These are phyloP conservation scores for Rhododendron ovatum DNA, from an alignment of 148 eudicot genomes.

Conservation along the genomic window DNA sequence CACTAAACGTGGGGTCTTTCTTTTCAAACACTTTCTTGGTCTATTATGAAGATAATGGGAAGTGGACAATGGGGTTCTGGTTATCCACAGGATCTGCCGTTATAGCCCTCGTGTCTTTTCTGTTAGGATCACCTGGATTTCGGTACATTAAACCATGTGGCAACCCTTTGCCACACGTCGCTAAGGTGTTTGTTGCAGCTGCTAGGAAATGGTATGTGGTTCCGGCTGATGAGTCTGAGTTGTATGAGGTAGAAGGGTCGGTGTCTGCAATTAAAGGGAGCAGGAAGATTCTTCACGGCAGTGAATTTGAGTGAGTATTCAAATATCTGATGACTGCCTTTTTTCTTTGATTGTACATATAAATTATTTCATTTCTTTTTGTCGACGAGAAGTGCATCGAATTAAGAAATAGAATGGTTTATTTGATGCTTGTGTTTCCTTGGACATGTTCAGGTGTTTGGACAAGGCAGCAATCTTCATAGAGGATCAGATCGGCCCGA, in stretches of 20 bases:
- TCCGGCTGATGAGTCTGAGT: slow-evolving; percentile 20
- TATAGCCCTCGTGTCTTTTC: slow-evolving; percentile 40
- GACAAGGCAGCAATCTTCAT: slow-evolving; percentile 86
- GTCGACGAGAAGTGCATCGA: neutral
- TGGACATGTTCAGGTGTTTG: slow-evolving; percentile 35
- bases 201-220: slow-evolving; percentile 38
- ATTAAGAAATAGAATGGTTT: neutral
- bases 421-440: neutral
- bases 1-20: slow-evolving; percentile 76
- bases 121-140: slow-evolving; percentile 47
- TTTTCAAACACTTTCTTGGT: slow-evolving; percentile 87
- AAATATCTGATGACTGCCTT: neutral
- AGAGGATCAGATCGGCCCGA: slow-evolving; percentile 26
- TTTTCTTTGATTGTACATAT: neutral
- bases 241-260: slow-evolving; percentile 66
- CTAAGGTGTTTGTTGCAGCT: slow-evolving; percentile 76
- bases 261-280: slow-evolving; percentile 92
- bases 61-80: slow-evolving; percentile 81
- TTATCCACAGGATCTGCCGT: slow-evolving; percentile 51
- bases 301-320: slow-evolving; percentile 38
- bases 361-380: neutral
- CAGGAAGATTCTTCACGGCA: slow-evolving; percentile 68
- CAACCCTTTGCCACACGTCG: slow-evolving; percentile 78
- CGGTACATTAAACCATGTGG: slow-evolving; percentile 63
- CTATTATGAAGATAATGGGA: slow-evolving; percentile 71